Evolutionary conservation across 225 moss, liverwort and hornwort genomes (phyloP).

Genomic region (Rhytidiadelphus loreus): DNA sequence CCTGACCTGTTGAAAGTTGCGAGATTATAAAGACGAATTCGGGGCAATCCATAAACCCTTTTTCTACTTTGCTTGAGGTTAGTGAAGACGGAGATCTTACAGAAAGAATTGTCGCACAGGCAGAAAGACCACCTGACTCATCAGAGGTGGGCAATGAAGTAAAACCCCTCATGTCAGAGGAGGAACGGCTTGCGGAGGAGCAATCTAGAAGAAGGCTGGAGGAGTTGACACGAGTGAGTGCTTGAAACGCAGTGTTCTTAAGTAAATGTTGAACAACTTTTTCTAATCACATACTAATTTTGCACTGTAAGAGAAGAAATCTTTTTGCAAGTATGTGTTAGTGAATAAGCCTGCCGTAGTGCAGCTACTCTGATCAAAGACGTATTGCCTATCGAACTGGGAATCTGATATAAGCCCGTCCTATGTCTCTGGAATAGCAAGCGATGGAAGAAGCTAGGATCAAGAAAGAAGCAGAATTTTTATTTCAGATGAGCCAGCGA

Average conservation of each 20-base stretch:
- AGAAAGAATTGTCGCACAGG: slow-evolving; percentile 56
- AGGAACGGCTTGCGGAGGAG: slow-evolving; percentile 59
- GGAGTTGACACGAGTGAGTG: slow-evolving; percentile 78
- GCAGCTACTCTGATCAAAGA: background rate
- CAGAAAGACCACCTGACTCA: slow-evolving; percentile 41
- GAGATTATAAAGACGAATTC: background rate
- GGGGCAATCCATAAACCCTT: background rate
- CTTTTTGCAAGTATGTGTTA: background rate
- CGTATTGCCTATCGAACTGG: background rate
- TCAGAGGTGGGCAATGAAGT: slow-evolving; percentile 23
- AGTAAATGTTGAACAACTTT: background rate
- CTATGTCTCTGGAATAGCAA: slow-evolving; percentile 36
- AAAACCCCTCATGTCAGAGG: slow-evolving; percentile 18
- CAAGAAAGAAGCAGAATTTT: slow-evolving; percentile 75
- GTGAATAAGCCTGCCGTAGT: background rate
- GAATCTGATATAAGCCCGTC: background rate
- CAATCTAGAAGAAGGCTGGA: slow-evolving; percentile 61
- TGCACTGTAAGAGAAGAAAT: background rate
- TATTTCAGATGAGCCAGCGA: slow-evolving; percentile 81
- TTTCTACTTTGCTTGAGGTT: background rate
- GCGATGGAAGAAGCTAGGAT: slow-evolving; percentile 84
- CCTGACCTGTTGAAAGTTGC: background rate
- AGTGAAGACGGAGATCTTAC: slow-evolving; percentile 40
- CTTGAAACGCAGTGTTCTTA: background rate
- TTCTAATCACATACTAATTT: background rate